A percentile compares a stretch with the other conserved stretches of the same genome.
These are phyloP conservation scores for Amauroascus niger DNA, from an alignment of 2,329 filamentous ascomycete species.

Conservation along the genomic window DNA sequence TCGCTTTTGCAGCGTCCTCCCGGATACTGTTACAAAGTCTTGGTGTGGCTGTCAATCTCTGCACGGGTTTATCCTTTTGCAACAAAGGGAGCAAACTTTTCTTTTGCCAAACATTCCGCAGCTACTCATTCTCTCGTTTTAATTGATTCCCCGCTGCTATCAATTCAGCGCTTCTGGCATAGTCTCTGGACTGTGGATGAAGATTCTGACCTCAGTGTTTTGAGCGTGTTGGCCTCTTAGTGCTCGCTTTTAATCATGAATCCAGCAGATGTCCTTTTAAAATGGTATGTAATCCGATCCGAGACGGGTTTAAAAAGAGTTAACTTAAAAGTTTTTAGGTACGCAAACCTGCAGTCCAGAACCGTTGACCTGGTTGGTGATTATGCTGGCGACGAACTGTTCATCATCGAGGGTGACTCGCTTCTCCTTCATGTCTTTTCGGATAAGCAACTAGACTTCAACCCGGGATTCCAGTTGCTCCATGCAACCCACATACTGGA, in stretches of 20 bases:
- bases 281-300: not conserved
- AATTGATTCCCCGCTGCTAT: too few relatives aligned
- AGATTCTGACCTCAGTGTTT: too few relatives aligned
- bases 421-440: slow-evolving; percentile 55
- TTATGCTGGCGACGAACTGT: slow-evolving; percentile 63
- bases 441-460: slow-evolving; percentile 55
- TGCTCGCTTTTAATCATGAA: not conserved
- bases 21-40: too few relatives aligned
- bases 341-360: slow-evolving; percentile 36
- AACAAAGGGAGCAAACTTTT: too few relatives aligned
- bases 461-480: slow-evolving; percentile 56
- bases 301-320: not conserved
- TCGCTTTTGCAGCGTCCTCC: too few relatives aligned
- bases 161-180: too few relatives aligned
- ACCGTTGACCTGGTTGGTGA: slow-evolving; percentile 61
- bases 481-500: slow-evolving; percentile 63
- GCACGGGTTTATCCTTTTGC: too few relatives aligned
- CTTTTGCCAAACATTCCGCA: too few relatives aligned
- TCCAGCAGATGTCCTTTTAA: not conserved
- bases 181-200: too few relatives aligned
- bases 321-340: slow-evolving; percentile 24
- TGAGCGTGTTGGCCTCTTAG: too few relatives aligned
- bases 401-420: slow-evolving; percentile 64
- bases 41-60: too few relatives aligned
- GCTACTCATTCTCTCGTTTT: too few relatives aligned